Evolutionary conservation across 805 yeast genomes (phyloP), one percentile per base, ranked within the genome.

Genomic region (Saccharomyces cerevisiae): DNA sequence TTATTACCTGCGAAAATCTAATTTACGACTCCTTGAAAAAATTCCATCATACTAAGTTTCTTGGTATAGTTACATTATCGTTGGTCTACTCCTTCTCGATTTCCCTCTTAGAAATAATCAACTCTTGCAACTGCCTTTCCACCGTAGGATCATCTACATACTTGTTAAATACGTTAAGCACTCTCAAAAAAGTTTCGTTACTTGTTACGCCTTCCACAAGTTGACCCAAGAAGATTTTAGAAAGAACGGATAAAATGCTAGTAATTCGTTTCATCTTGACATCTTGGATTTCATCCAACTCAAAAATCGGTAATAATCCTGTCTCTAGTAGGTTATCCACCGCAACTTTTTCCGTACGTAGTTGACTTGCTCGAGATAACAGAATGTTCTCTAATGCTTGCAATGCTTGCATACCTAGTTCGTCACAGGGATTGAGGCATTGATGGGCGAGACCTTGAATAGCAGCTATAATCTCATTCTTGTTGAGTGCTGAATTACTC

Each of bases 381-480:
- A 36, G 8, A 17, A 36, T 22, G 24, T 13, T 10, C 24, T 86
- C 86, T 50, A 90, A 75, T 0, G 79, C 68, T 24, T 76, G 76
- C 47, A 88, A 70, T 0, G 96, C 89, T 66, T 77, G 79, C 0
- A 78, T 68, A 46, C 96, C 74, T 9, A 89, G 73, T 62, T 86
- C 89, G 21, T 88, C 74, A 65, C 95, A 87, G 14, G 96, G 95
- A 63, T 89, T 89, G 67, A 85, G 79, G 65, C 96, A 87, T 66
- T 89, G 96, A 61, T 86, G 90, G 0, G 91, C 88, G 51, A 89
- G 75, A 0, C 92, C 92, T 64, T 87, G 91, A 41, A 87, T 75
- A 58, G 87, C 73, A 1, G 94, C 84, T 59, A 68, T 68, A 52
- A 64, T 69, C 55, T 70, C 76, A 27, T 48, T 46, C 13, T 68